Evolutionary conservation across 768 basidiomycete species (phyloP).

Genomic region (Asterophora parasitica): DNA sequence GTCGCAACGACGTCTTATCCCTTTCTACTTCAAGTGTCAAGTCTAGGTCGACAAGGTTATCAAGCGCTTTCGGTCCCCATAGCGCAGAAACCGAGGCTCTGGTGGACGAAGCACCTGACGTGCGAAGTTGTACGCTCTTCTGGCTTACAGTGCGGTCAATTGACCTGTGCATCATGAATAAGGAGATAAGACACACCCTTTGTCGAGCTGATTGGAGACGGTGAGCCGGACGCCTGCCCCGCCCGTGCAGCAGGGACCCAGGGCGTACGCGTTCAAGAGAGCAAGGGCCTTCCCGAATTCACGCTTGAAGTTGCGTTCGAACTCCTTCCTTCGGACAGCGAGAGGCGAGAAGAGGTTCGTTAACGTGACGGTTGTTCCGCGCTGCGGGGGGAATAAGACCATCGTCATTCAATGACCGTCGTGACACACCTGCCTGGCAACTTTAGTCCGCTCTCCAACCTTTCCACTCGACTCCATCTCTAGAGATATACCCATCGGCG

Average conservation of each 20-base stretch:
- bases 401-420: background rate
- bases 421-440: conserved; percentile 69
- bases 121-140: conserved; percentile 67
- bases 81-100: conserved; percentile 65
- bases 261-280: conserved; percentile 82
- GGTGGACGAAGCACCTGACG: conserved; percentile 59
- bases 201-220: conserved; percentile 63
- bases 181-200: conserved; percentile 51
- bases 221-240: conserved; percentile 68
- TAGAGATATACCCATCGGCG: conserved; percentile 79
- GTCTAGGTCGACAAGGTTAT: conserved; percentile 70
- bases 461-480: conserved; percentile 66
- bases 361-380: conserved; percentile 80
- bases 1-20: conserved; percentile 48
- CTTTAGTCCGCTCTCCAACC: conserved; percentile 49
- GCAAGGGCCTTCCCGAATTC: conserved; percentile 86
- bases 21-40: conserved; percentile 63
- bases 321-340: conserved; percentile 89
- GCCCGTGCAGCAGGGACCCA: conserved; percentile 72
- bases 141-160: conserved; percentile 33
- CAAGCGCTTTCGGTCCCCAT: conserved; percentile 82
- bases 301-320: conserved; percentile 82
- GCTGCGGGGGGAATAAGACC: conserved; percentile 36
- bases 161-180: background rate
- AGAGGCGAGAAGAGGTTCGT: conserved; percentile 72